phyloP scores from a whole-genome alignment of 2,329 filamentous ascomycete species.

The Corinectria fuckeliana region DNA sequence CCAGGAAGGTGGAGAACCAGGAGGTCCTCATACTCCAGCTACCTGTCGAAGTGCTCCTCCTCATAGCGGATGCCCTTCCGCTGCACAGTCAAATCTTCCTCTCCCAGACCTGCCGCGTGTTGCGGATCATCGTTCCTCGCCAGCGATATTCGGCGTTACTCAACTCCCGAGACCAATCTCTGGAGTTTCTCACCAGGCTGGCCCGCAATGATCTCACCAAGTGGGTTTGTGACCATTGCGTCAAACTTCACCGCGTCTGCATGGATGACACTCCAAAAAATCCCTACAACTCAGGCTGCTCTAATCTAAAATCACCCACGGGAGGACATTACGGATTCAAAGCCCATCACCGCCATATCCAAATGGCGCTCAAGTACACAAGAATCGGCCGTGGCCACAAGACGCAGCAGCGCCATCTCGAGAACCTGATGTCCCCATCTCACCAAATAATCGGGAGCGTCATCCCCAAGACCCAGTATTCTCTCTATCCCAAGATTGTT shows the following conservation, averaged over 20 bases:
- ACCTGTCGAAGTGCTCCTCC: constrained; percentile 1
- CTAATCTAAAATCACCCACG: neutral
- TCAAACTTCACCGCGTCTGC: constrained; percentile 1
- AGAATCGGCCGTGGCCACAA: neutral
- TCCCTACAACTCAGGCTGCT: rapidly evolving
- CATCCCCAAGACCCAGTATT: neutral
- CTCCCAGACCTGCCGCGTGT: neutral
- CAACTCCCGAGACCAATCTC: neutral
- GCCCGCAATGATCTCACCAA: constrained; percentile 7
- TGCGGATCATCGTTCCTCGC: neutral
- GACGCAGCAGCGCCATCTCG: neutral
- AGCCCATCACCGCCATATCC: constrained; percentile 11
- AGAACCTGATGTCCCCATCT: neutral
- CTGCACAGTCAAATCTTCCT: constrained; percentile 2
- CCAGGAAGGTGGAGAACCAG: neutral
- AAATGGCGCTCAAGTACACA: constrained; percentile 22
- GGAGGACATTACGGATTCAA: too few species aligned
- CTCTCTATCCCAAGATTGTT: constrained; percentile 11
- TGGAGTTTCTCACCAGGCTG: constrained; percentile 9
- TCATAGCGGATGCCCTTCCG: neutral
- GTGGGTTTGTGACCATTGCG: constrained; percentile 22
- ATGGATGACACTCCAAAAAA: neutral
- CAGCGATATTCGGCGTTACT: neutral
- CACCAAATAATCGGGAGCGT: neutral
- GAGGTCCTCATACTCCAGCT: neutral